phyloP scores from a whole-genome alignment of 2,329 filamentous ascomycete species.

The Colletotrichum euphorbiae region DNA sequence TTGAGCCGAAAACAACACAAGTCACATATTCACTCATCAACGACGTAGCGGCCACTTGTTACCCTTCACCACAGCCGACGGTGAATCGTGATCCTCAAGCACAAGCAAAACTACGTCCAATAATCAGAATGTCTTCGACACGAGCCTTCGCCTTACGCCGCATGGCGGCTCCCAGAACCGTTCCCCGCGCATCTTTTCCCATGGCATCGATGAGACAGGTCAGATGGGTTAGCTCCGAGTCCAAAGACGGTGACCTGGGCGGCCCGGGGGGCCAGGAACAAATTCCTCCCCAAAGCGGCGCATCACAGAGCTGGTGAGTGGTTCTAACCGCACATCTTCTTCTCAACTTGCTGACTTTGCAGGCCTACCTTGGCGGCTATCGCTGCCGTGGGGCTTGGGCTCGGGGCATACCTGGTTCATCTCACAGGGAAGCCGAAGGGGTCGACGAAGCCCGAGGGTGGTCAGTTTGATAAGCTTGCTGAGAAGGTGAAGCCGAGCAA shows the following conservation, averaged over 20 bases:
- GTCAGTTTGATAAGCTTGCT: constrained; percentile 16
- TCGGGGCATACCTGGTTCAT: constrained; percentile 32
- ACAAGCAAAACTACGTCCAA: not conserved
- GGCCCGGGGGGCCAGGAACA: constrained; percentile 37
- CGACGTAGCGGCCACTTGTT: too few species aligned
- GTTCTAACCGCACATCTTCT: rapidly evolving
- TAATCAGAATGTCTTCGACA: constrained; percentile 2
- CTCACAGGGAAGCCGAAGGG: constrained; percentile 30
- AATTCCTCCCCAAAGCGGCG: constrained; percentile 12
- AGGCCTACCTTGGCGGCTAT: constrained; percentile 37
- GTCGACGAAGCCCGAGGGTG: not conserved
- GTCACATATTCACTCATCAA: too few species aligned
- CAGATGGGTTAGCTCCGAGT: constrained; percentile 8
- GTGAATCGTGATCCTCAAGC: too few species aligned
- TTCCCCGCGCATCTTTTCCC: not conserved
- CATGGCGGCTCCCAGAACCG: not conserved
- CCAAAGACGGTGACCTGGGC: constrained; percentile 34
- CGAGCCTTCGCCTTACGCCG: constrained; percentile 3
- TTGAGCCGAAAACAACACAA: too few species aligned
- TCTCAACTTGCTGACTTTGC: not conserved
- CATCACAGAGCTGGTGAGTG: constrained; percentile 33
- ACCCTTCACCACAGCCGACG: not conserved
- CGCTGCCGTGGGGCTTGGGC: constrained; percentile 22
- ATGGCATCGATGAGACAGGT: constrained; percentile 4
- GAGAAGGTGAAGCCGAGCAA: constrained; percentile 9